Percentiles rank a stretch among this genome's conserved stretches.
phyloP scores from a whole-genome alignment of 768 basidiomycete species.

The Podaxis sp. region DNA sequence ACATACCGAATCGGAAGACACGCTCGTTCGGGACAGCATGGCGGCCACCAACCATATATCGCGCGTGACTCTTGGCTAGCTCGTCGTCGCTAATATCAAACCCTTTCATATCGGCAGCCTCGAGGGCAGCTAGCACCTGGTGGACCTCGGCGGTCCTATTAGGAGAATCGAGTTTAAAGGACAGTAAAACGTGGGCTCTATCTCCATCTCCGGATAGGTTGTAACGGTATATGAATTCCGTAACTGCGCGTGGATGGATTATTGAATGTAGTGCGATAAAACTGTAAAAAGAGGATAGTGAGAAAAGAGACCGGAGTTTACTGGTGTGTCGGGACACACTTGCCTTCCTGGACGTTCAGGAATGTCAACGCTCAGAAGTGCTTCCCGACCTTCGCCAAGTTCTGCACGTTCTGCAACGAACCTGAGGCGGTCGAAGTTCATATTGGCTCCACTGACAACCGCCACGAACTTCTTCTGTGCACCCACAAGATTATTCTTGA shows the following conservation, averaged over 20 bases:
- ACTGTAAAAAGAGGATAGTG: constrained; percentile 36
- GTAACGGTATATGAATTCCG: constrained; percentile 95
- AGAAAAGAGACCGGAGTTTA: constrained; percentile 4
- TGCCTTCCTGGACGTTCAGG: constrained; percentile 92
- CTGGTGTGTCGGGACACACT: constrained; percentile 19
- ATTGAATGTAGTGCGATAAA: constrained; percentile 84
- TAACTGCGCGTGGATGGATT: constrained; percentile 89
- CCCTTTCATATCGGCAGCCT: constrained; percentile 72
- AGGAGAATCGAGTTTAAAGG: constrained; percentile 77
- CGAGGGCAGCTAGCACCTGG: constrained; percentile 61
- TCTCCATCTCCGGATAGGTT: constrained; percentile 51
- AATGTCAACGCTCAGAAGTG: constrained; percentile 89
- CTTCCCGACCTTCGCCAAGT: constrained; percentile 93
- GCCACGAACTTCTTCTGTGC: constrained; percentile 87
- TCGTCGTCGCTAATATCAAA: constrained; percentile 93
- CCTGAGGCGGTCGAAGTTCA: constrained; percentile 96
- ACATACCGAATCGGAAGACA: constrained; percentile 88
- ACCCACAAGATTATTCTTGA: constrained; percentile 76
- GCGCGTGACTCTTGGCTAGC: constrained; percentile 89
- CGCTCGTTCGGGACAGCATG: constrained; percentile 79
- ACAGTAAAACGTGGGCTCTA: constrained; percentile 84
- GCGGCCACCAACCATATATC: constrained; percentile 93
- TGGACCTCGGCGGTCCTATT: constrained; percentile 60
- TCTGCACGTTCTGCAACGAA: constrained; percentile 99
- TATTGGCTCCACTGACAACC: constrained; percentile 94